Evolutionary conservation across 1,139 yeast species (phyloP).

Genomic region (Kluyveromyces sp.): DNA sequence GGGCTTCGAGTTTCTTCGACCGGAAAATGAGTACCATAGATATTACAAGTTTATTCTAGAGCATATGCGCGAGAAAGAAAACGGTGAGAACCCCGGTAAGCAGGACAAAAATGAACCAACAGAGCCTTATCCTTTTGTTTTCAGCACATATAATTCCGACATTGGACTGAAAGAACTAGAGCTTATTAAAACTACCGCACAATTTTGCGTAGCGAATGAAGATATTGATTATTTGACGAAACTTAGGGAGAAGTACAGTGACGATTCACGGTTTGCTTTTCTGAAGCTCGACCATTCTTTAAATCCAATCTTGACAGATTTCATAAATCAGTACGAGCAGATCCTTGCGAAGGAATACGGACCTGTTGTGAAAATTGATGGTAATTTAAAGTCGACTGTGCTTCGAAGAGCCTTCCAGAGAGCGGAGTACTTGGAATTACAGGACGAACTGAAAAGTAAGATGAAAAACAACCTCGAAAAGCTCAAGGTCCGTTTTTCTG

Average conservation of each 20-base stretch:
- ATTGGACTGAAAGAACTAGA: slow-evolving; percentile 61
- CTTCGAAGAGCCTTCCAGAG: slow-evolving; percentile 47
- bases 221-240: slow-evolving; percentile 42
- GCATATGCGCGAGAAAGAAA: neutral
- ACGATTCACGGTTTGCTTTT: slow-evolving; percentile 61
- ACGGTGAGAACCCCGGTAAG: neutral
- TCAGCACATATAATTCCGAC: slow-evolving; percentile 45
- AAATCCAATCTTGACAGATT: slow-evolving; percentile 43
- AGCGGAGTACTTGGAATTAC: slow-evolving; percentile 48
- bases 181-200: slow-evolving; percentile 65
- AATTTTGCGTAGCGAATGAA: slow-evolving; percentile 45
- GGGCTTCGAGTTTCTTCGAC: slow-evolving; percentile 56
- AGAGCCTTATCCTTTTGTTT: slow-evolving; percentile 40
- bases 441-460: slow-evolving; percentile 32
- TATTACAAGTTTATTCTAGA: slow-evolving; percentile 40
- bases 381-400: slow-evolving; percentile 31
- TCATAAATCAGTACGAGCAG: slow-evolving; percentile 50
- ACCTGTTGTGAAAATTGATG: slow-evolving; percentile 19
- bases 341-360: slow-evolving; percentile 16
- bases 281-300: slow-evolving; percentile 55
- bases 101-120: slow-evolving; percentile 13
- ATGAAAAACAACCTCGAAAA: slow-evolving; percentile 33
- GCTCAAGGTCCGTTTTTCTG: slow-evolving; percentile 53
- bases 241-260: slow-evolving; percentile 37
- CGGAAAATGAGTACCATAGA: slow-evolving; percentile 46